Evolutionary conservation across 2,329 filamentous ascomycete genomes (phyloP).

Genomic region (Pseudogymnoascus pannorum): DNA sequence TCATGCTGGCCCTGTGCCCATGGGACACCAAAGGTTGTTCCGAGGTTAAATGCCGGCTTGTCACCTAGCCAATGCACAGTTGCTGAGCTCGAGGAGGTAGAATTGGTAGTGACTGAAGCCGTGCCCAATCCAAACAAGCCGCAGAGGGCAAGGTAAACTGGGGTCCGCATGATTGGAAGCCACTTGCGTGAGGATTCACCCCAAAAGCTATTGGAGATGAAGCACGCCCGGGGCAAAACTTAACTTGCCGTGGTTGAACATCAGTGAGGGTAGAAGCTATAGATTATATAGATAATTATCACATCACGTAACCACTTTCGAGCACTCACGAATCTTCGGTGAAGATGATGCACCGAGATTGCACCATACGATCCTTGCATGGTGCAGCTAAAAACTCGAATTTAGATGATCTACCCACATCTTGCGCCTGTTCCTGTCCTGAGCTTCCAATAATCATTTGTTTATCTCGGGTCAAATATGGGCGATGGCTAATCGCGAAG

Average conservation of each 20-base stretch:
- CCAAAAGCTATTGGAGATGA: background rate
- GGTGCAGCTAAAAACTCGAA: background rate
- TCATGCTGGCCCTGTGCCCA: constrained; percentile 17
- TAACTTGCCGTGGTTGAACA: background rate
- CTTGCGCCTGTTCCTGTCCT: background rate
- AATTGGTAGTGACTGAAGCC: background rate
- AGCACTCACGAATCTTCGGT: background rate
- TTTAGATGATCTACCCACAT: background rate
- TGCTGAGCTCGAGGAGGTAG: background rate
- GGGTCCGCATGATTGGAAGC: constrained; percentile 3
- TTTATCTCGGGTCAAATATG: constrained; percentile 8
- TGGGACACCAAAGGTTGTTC: constrained; percentile 20
- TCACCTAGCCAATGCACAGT: constrained; percentile 18
- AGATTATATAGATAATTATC: background rate
- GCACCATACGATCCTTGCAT: background rate
- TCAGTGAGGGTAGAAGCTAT: background rate
- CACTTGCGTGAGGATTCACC: background rate
- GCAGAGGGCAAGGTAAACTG: background rate
- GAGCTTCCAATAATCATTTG: background rate
- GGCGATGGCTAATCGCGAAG: background rate
- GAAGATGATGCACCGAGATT: constrained; percentile 3
- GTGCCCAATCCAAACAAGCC: background rate
- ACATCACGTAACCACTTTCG: background rate
- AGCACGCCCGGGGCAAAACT: background rate
- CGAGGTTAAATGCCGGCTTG: constrained; percentile 15